These are phyloP conservation scores for Blumeriella jaapii DNA, from an alignment of 2,329 filamentous ascomycete genomes.

Conservation along the genomic window DNA sequence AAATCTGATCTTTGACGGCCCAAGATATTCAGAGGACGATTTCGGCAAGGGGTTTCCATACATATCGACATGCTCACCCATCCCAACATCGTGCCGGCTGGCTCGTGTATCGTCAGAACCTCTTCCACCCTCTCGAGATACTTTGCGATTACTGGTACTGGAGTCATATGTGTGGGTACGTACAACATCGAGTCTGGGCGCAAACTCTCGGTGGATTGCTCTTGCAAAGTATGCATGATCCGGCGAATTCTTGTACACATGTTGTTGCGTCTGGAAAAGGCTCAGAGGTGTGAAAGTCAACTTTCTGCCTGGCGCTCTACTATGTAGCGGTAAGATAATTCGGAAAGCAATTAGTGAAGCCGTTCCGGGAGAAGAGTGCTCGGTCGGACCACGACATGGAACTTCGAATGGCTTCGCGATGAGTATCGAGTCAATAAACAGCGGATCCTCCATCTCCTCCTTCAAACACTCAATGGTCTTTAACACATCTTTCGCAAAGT, in stretches of 20 bases:
- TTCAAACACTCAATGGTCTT: conserved; percentile 32
- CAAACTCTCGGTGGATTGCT: conserved; percentile 49
- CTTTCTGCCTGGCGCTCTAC: conserved; percentile 36
- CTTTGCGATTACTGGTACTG: not conserved
- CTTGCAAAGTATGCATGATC: conserved; percentile 49
- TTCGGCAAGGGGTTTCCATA: conserved; percentile 4
- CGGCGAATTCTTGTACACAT: conserved; percentile 41
- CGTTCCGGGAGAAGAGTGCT: conserved; percentile 22
- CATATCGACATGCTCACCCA: conserved; percentile 7
- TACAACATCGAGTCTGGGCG: conserved; percentile 30
- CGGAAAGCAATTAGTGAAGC: conserved; percentile 43
- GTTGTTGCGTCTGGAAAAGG: conserved; percentile 57
- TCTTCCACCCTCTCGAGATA: not conserved
- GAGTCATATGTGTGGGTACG: not conserved
- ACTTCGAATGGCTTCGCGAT: conserved; percentile 33
- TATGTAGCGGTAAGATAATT: conserved; percentile 50
- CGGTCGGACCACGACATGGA: conserved; percentile 28
- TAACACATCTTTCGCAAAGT: conserved; percentile 36
- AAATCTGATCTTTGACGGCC: conserved; percentile 8
- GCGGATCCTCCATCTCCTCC: conserved; percentile 32
- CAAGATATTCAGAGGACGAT: conserved; percentile 1
- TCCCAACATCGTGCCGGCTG: conserved; percentile 4
- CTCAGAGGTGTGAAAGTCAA: conserved; percentile 49
- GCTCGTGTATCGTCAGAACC: not conserved
- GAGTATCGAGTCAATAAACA: conserved; percentile 37